Evolutionary conservation across 1,284 basidiomycete genomes (phyloP), one percentile per base, ranked within the genome.

Genomic region (Entoloma clypeatum): DNA sequence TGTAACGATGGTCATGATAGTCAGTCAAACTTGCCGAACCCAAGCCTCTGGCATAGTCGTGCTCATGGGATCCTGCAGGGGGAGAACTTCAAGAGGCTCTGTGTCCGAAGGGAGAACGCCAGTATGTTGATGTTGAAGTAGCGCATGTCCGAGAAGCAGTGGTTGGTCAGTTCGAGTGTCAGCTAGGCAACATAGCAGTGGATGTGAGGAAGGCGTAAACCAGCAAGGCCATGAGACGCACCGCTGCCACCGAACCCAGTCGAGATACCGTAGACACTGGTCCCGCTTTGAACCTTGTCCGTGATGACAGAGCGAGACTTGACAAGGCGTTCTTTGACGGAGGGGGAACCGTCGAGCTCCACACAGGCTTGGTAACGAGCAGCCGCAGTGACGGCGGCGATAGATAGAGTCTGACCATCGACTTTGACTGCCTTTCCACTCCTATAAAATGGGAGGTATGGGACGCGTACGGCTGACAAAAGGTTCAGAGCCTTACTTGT

Each of bases 11-110:
- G n/a, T n/a, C n/a, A n/a, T n/a, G n/a, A n/a, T n/a, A n/a, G n/a
- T n/a, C n/a, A n/a, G n/a, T n/a, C n/a, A n/a, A n/a, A n/a, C n/a
- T n/a, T n/a, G n/a, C 36, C 89, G 81, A n/a, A 91, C 89, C 85
- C 90, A 92, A 6, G 87, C 68, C 48, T 88, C 82, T n/a, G 91
- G 91, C 85, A 92, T 90, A 46, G 77, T 75, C 17, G 77, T 76
- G n/a, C 72, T 63, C 11, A 81, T 58, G 1, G 83, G 80, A 51
- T 85, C 81, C 14, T 72, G 66, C 23, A 86, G 75, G 11, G 86
- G 84, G 8, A 82, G 67, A 5, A 65, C 68, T 25, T 72, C 62
- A 41, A 63, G 65, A 2, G 62, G 57, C 29, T 62, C 56, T 5
- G 67, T 64, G 9, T 74, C 69, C 2, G 79, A 76, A 8, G 79